Evolutionary conservation across 768 basidiomycete genomes (phyloP), one percentile per base, ranked within the genome.

Genomic region (Rickenella mellea): DNA sequence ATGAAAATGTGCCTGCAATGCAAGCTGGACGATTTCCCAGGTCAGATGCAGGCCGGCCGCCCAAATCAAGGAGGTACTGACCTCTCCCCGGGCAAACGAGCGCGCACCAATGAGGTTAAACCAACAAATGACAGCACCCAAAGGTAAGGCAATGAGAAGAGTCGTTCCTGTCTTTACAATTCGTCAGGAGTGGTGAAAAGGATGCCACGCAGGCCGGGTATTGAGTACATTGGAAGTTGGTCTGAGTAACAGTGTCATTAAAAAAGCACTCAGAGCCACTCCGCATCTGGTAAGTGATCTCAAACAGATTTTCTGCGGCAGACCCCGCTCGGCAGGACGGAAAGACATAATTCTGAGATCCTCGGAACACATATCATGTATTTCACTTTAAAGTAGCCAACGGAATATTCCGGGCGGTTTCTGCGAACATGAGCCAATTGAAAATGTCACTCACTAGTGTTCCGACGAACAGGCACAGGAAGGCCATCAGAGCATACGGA

Each of bases 111-210:
- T 57, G 5, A 90, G 67, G 58, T 87, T 69, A 40, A 85, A 68
- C 60, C 87, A 89, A 57, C 83, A 87, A 14, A 88, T 63, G 8
- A 88, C 63, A 2, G 80, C 80, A 10, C 87, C 86, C 14, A 90
- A 61, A 1, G 86, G 86, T 4, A 89, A 69, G 0, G 82, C 80
- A 53, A 89, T 69, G n/a, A 90, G 71, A 11, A 86, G 69, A 0
- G 80, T 85, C 20, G 86, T 89, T 9, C 86, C 86, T 1, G 78
- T 71, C 85, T 89, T 49, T 43, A 48, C 35, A 19, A 45, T 11
- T 27, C 11, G 31, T 31, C 27, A 41, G 15, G 11, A 40, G 15
- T n/a, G n/a, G n/a, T n/a, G n/a, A n/a, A n/a, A n/a, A n/a, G n/a
- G n/a, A n/a, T n/a, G n/a, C n/a, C n/a, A n/a, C n/a, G n/a, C n/a